phyloP scores from a whole-genome alignment of 2,329 filamentous ascomycete genomes.

The Aspergillus sp. region DNA sequence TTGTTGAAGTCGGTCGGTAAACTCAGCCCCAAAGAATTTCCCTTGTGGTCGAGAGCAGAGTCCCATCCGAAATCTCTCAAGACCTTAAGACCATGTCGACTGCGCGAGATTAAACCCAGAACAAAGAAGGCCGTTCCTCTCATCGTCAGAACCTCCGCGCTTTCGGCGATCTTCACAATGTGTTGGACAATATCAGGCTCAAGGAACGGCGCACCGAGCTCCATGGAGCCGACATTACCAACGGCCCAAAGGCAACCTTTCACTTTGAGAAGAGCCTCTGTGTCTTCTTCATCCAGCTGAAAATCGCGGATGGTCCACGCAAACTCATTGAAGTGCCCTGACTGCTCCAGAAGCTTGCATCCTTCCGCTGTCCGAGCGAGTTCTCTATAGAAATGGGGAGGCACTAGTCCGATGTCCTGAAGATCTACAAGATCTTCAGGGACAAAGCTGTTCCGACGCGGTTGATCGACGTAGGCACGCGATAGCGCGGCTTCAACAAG shows the following conservation, averaged over 20 bases:
- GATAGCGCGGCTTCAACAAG: conserved; percentile 95
- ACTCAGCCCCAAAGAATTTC: conserved; percentile 82
- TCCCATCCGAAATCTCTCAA: conserved; percentile 90
- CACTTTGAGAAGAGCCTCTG: conserved; percentile 84
- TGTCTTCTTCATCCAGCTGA: conserved; percentile 79
- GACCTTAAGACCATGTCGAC: conserved; percentile 88
- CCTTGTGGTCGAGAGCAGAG: conserved; percentile 79
- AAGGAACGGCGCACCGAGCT: conserved; percentile 89
- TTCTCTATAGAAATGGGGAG: conserved; percentile 97
- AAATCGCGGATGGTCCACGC: conserved; percentile 84
- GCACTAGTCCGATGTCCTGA: conserved; percentile 64
- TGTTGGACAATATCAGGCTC: conserved; percentile 84
- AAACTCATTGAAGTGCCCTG: conserved; percentile 96
- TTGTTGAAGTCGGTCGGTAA: conserved; percentile 77
- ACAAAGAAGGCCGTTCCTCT: conserved; percentile 97
- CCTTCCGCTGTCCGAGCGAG: conserved; percentile 90
- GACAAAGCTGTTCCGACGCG: conserved; percentile 52
- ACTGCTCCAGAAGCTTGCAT: conserved; percentile 83
- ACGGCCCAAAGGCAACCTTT: conserved; percentile 98
- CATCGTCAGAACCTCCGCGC: conserved; percentile 85
- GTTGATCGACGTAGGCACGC: conserved; percentile 68
- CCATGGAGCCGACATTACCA: conserved; percentile 97
- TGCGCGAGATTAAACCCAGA: conserved; percentile 86
- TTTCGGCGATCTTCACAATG: conserved; percentile 85
- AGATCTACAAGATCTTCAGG: conserved; percentile 62